Base-by-base conservation (phyloP, 495 filamentous ascomycete genomes). In the Aspergillus sclerotiicarbonarius region DNA sequence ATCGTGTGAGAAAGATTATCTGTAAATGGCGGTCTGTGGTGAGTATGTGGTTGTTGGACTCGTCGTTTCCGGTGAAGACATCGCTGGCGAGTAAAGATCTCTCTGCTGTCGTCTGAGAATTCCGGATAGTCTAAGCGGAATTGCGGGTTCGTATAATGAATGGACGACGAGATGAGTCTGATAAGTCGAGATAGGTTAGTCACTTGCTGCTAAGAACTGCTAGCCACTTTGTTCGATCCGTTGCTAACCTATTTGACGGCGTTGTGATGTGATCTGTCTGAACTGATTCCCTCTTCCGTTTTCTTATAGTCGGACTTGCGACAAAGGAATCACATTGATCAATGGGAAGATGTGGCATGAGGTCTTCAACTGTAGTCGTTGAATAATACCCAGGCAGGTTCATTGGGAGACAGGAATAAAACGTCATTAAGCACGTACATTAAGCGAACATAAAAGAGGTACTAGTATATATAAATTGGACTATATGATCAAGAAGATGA, bases 41-140 rank as follows among this genome's bases (percentile, higher is more conserved):
- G 53, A 33, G 54, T 47, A 21, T 37, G 56, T 29, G 57, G 53
- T 21, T 61, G 66, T 55, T 73, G 68, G 29, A 68, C 57, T 56
- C 71, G 65, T 53, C 72, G 72, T 58, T 77, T 75, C 49, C 70
- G 67, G 43, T 71, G 67, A 41, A 74, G 60, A 57, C 62, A 72
- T 45, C 66, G 65, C 13, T 65, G 67, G 18, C 65, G 66, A 51
- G 58, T 56, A 16, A 65, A 66, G 10, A 60, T 51, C 35, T 69
- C 67, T 51, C 48, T 43, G 9, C 32, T 59, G 13, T 70, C 60
- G n/a, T 37, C 50, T 19, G 59, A 58, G 19, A 54, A 59, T 44
- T 68, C 62, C 8, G 68, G 33, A 30, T 54, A 60, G 29, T 65
- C 58, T 51, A 68, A 51, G 51, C 61, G 57, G n/a, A 61, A 62